Conservation (phyloP, 148 eudicot genomes). For the Amaranthus hypochondriacus region DNA sequence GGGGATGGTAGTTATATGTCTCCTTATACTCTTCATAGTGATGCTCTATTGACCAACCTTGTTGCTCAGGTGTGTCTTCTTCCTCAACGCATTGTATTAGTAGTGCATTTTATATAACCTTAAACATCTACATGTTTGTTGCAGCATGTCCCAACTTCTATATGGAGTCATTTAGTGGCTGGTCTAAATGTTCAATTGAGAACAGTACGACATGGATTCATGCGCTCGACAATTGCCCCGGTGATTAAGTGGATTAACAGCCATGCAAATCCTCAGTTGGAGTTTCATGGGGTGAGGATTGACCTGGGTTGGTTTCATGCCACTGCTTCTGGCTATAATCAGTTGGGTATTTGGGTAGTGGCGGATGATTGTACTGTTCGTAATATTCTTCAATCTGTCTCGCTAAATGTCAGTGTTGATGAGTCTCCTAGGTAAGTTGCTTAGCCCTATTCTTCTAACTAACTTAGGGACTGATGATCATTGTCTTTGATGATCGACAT, state of each 20-base stretch:
- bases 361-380: slow-evolving; percentile 46
- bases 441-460: neutral
- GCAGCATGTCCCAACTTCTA: slow-evolving; percentile 79
- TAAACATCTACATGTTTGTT: slow-evolving; percentile 9
- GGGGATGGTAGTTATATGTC: slow-evolving; percentile 94
- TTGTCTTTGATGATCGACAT: neutral
- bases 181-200: slow-evolving; percentile 82
- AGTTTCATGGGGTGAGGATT: slow-evolving; percentile 72
- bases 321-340: slow-evolving; percentile 71
- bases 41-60: slow-evolving; percentile 58
- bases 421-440: slow-evolving; percentile 45
- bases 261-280: slow-evolving; percentile 79
- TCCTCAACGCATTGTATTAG: neutral
- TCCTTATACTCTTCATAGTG: slow-evolving; percentile 74
- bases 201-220: slow-evolving; percentile 60
- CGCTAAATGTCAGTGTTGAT: slow-evolving; percentile 25
- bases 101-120: slow-evolving; percentile 1
- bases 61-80: slow-evolving; percentile 59
- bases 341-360: slow-evolving; percentile 66
- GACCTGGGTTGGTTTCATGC: slow-evolving; percentile 88
- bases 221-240: slow-evolving; percentile 58
- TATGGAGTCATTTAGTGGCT: slow-evolving; percentile 76
- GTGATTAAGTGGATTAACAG: slow-evolving; percentile 63
- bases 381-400: slow-evolving; percentile 36
- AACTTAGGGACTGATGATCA: neutral